Base-by-base conservation (phyloP, 257 asterid species). In the Solanum bukasovii region DNA sequence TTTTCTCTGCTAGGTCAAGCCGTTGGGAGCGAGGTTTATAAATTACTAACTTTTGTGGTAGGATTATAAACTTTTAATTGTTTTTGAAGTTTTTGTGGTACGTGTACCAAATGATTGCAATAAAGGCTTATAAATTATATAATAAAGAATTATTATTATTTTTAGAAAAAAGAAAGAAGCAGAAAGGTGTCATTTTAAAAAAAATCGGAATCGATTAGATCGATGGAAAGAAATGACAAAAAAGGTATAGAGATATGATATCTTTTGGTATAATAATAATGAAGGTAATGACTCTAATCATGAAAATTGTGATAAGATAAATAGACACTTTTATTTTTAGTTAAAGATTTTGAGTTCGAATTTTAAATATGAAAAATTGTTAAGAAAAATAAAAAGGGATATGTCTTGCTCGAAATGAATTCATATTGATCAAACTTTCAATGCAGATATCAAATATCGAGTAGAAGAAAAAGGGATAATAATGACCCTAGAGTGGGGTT, bases 371-470 rank as follows among this genome's bases (percentile, higher is more conserved):
- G 0, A 1, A 59, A 59, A 21, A 59, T 21, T 21, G 0, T 61
- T 21, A 59, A 3, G 4, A 20, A 13, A 46, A 16, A 6, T 56
- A 18, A 6, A 18, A 56, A 7, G n/a, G 0, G 9, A 52, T 2
- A 52, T 18, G 9, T 0, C 2, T 56, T 0, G 0, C 1, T 3
- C 2, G 0, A 59, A 59, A 59, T 8, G 1, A 8, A 21, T 0
- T 8, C 0, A 3, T 61, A 61, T 21, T 7, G 0, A 61, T 21
- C 0, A 21, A 61, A 21, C 0, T 1, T 59, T 21, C 0, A 8
- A 21, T 8, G 1, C 0, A 61, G 10, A 8, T 21, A 61, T 61
- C 11, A 63, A 63, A 4, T 63, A 63, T 3, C 3, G 7, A 23
- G 1, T 0, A 9, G 12, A 23, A 63, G 16, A 2, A 23, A n/a